Evolutionary conservation across 2,329 filamentous ascomycete species (phyloP), one percentile per base, ranked within the genome.

Genomic region (Zasmidium citrigriseum): DNA sequence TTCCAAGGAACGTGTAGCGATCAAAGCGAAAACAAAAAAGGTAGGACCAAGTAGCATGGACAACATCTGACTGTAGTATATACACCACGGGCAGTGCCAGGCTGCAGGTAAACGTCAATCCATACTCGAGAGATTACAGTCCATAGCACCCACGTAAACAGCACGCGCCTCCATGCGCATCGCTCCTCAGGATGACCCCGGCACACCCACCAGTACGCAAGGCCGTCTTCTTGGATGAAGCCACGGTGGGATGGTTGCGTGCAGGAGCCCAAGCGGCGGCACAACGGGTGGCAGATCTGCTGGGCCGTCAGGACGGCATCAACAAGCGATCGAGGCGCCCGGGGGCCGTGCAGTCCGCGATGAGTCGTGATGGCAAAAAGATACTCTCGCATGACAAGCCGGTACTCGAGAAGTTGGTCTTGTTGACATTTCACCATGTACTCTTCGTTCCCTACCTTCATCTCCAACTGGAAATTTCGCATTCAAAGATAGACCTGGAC

Each of bases 101-200:
- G 56, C 58, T 61, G 54, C 59, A 60, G 58, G 52, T 48, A 56
- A 55, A 46, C 46, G 41, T 47, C 45, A 41, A 48, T 54, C 49
- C 50, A 46, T 57, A 57, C 48, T 46, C 54, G 51, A 60, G 61
- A 65, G 57, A 65, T 65, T 65, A 57, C 63, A 59, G 58, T 65
- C 54, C 63, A 65, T 63, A 60, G 48, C 57, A 64, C 59, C 59
- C 59, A 61, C 54, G 59, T 54, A 46, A 25, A 52, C 52, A 58
- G 63, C 61, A 65, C 63, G 63, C 55, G 54, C 59, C 58, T 56
- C 53, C 38, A 27, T 45, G 44, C 49, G 56, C 53, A 52, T 59
- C 34, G 34, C 34, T 41, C 34, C 18, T 41, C 34, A 59, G 63
- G 61, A 65, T 65, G 48, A 65, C 59, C 63, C 61, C 44, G 48